phyloP scores from a whole-genome alignment of 2,329 filamentous ascomycete genomes.

The Aspergillus niger region DNA sequence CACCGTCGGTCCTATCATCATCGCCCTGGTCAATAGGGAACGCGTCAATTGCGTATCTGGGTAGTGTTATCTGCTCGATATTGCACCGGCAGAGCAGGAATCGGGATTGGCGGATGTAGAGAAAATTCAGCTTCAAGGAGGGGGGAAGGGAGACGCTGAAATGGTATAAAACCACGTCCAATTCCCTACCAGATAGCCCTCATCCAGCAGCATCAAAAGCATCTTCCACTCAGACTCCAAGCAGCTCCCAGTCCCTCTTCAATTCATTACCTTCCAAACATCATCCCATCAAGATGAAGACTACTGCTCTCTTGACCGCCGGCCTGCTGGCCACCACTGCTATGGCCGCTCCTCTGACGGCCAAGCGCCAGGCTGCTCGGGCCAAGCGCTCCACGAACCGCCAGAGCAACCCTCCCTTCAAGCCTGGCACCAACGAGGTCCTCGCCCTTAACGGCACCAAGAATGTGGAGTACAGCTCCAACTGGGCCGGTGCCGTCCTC shows the following conservation, averaged over 20 bases:
- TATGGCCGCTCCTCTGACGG: constrained; percentile 47
- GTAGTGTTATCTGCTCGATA: neutral
- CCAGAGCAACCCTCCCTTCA: constrained; percentile 8
- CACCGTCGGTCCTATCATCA: neutral
- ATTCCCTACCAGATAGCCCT: neutral
- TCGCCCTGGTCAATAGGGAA: neutral
- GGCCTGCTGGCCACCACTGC: constrained; percentile 46
- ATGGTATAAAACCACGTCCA: neutral
- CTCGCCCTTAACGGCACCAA: neutral
- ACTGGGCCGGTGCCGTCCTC: constrained; percentile 64
- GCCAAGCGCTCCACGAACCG: neutral
- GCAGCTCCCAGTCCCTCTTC: neutral
- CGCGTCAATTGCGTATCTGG: neutral
- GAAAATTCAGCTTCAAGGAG: neutral
- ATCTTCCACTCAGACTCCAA: neutral
- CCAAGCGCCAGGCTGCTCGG: constrained; percentile 35
- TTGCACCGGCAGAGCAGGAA: neutral
- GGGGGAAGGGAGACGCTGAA: too few species aligned
- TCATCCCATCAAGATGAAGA: constrained; percentile 48
- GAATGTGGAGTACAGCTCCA: constrained; percentile 53
- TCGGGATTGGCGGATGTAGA: neutral
- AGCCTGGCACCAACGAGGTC: constrained; percentile 8
- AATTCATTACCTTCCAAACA: neutral
- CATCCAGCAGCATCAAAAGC: constrained; percentile 2
- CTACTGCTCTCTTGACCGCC: constrained; percentile 41